Conservation (phyloP, 108 stramenopile species). For the Pseudonitzschia pungens region DNA sequence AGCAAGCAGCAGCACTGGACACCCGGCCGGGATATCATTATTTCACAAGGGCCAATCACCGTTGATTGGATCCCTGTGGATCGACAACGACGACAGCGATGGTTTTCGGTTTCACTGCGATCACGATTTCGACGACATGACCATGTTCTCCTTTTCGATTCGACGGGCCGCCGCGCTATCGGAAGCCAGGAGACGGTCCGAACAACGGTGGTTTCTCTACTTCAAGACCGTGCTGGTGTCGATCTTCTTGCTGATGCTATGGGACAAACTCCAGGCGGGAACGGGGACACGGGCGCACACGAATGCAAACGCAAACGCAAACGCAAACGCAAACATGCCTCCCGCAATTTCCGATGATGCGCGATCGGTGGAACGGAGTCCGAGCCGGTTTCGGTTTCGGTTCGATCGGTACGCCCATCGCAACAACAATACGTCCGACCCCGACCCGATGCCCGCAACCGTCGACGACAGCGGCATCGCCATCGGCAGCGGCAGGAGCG, state of each 20-base stretch:
- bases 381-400: no score
- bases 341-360: no score
- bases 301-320: neutral
- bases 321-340: neutral
- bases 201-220: neutral
- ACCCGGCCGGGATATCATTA: no score
- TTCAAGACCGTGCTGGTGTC: neutral
- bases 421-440: neutral
- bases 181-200: conserved; percentile 5
- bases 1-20: conserved; percentile 8
- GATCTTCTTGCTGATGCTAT: neutral
- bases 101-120: neutral
- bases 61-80: neutral
- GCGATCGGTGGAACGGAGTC: no score
- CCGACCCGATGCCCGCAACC: no score
- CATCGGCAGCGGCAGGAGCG: neutral
- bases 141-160: neutral
- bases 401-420: neutral
- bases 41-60: neutral
- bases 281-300: neutral
- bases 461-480: neutral
- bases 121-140: conserved; percentile 15
- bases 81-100: neutral
- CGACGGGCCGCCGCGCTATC: conserved; percentile 1
- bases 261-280: conserved; percentile 3